These are phyloP conservation scores for Hapsidospora chrysogenum DNA, from an alignment of 495 filamentous ascomycete genomes.

Conservation along the genomic window DNA sequence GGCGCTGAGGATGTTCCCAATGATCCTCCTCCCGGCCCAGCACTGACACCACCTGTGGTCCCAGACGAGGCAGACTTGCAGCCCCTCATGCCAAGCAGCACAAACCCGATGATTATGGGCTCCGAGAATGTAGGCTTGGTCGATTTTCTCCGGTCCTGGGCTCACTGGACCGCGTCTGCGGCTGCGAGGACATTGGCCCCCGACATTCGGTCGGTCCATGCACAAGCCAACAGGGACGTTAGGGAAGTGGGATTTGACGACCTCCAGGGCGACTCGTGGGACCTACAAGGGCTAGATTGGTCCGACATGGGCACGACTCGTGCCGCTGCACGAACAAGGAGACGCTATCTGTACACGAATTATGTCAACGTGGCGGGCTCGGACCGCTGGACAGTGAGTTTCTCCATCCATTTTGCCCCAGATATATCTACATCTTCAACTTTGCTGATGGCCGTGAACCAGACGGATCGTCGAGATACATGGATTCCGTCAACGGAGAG, in stretches of 20 bases:
- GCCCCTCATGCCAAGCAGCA: constrained; percentile 5
- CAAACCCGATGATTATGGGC: constrained; percentile 6
- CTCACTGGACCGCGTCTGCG: constrained; percentile 7
- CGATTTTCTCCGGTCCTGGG: constrained; percentile 16
- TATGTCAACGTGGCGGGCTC: constrained; percentile 30
- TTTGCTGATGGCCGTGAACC: constrained; percentile 1
- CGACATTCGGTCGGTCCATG: constrained; percentile 6
- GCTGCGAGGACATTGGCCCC: too few relatives aligned
- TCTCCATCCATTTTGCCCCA: constrained; percentile 3
- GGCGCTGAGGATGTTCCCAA: too few relatives aligned
- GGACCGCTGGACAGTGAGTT: constrained; percentile 20
- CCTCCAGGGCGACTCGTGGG: constrained; percentile 40
- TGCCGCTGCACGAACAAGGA: constrained; percentile 38
- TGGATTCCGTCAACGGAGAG: too few relatives aligned
- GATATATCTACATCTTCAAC: background rate
- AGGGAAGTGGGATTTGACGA: constrained; percentile 22
- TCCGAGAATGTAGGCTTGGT: constrained; percentile 11
- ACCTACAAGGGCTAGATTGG: constrained; percentile 73
- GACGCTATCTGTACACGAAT: constrained; percentile 39
- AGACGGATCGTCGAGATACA: constrained; percentile 11
- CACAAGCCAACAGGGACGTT: constrained; percentile 9
- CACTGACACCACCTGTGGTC: too few relatives aligned
- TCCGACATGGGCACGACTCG: constrained; percentile 43
- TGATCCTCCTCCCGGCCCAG: too few relatives aligned
- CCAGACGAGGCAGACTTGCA: too few relatives aligned